Conservation (phyloP, 495 filamentous ascomycete genomes). For the Stereocaulon alpinum region DNA sequence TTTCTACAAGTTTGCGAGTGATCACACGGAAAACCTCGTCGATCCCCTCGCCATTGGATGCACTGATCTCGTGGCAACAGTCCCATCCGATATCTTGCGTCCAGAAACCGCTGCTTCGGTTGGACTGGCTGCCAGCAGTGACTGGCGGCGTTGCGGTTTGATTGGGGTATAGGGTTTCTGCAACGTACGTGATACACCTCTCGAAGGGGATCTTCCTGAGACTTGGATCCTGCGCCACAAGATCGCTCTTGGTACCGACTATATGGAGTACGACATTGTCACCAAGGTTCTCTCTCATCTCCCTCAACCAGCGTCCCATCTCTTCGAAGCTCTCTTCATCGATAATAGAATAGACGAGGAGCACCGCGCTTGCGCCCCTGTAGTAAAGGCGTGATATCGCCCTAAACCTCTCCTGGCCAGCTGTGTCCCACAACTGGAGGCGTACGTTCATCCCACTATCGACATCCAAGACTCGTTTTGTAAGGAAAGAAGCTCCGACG, state of each 20-base stretch:
- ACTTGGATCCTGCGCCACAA: slow-evolving; percentile 70
- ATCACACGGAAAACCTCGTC: slow-evolving; percentile 97
- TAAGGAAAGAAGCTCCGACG: slow-evolving; percentile 87
- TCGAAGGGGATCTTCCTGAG: slow-evolving; percentile 82
- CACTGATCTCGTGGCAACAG: slow-evolving; percentile 92
- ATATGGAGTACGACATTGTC: slow-evolving; percentile 85
- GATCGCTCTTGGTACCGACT: slow-evolving; percentile 88
- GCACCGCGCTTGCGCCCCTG: slow-evolving; percentile 83
- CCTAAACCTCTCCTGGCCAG: slow-evolving; percentile 91
- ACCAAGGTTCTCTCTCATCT: slow-evolving; percentile 59
- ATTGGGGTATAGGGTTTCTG: slow-evolving; percentile 70
- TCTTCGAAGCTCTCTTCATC: slow-evolving; percentile 76
- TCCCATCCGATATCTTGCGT: slow-evolving; percentile 90
- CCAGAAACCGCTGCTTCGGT: slow-evolving; percentile 79
- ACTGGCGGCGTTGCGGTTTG: slow-evolving; percentile 54
- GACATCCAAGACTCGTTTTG: slow-evolving; percentile 80
- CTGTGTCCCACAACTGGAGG: slow-evolving; percentile 89
- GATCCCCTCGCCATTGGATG: slow-evolving; percentile 88
- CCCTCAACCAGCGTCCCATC: slow-evolving; percentile 85
- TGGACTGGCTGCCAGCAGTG: slow-evolving; percentile 42
- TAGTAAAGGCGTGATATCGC: slow-evolving; percentile 92
- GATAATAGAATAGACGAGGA: slow-evolving; percentile 92
- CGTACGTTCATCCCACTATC: slow-evolving; percentile 70
- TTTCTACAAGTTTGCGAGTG: slow-evolving; percentile 87
- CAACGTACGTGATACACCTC: slow-evolving; percentile 86